A percentile compares a stretch with the other conserved stretches of the same genome.
Conservation (phyloP, 73 alveolate species). For the Paramecium sonneborni region DNA sequence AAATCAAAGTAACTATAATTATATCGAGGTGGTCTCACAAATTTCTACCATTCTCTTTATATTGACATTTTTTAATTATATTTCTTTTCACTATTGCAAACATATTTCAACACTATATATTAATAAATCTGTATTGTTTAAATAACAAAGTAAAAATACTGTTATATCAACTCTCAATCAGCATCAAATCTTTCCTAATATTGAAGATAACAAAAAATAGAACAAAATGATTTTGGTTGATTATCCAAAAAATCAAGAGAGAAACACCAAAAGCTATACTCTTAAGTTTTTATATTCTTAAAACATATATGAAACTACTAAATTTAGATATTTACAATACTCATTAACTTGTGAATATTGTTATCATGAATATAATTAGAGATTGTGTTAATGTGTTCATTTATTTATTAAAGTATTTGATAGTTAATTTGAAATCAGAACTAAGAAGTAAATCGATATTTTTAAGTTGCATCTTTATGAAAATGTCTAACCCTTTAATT, state of each 20-base stretch:
- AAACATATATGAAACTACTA: not conserved
- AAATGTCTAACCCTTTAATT: not conserved
- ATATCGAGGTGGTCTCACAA: slow-evolving; percentile 31
- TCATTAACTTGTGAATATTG: not conserved
- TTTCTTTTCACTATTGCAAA: not conserved
- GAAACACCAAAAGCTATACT: not conserved
- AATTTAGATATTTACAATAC: not conserved
- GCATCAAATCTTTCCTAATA: not conserved
- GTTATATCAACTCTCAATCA: not conserved
- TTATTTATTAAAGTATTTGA: not conserved
- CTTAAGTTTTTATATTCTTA: not conserved
- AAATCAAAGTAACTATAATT: slow-evolving; percentile 7
- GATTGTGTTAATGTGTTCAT: not conserved
- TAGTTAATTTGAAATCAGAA: not conserved
- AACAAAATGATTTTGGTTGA: not conserved
- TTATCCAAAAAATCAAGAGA: slow-evolving; percentile 4
- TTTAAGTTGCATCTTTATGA: not conserved
- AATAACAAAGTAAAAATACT: not conserved
- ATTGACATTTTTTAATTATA: slow-evolving; percentile 3
- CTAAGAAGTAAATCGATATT: not conserved
- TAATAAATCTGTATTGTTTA: not conserved
- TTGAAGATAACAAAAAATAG: not conserved
- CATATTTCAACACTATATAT: not conserved
- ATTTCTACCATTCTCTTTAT: slow-evolving; percentile 28
- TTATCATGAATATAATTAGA: not conserved